phyloP scores from a whole-genome alignment of 2,329 filamentous ascomycete species.

The Xenoacremonium recifei region DNA sequence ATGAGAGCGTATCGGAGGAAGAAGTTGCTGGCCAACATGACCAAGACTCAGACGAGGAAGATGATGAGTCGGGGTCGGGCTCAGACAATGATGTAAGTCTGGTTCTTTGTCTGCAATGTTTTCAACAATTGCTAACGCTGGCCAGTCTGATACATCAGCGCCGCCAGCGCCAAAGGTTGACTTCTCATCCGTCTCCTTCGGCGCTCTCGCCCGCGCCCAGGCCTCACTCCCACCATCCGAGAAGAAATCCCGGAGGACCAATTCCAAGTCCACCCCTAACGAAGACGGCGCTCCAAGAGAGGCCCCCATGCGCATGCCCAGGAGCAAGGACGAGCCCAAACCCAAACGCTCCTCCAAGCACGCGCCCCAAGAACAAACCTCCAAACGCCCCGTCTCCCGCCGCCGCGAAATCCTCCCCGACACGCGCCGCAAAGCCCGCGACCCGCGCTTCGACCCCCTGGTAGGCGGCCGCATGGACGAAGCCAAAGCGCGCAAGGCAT shows the following conservation, averaged over 20 bases:
- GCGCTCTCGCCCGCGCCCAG: constrained; percentile 85
- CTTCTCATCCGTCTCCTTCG: constrained; percentile 72
- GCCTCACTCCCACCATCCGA: constrained; percentile 52
- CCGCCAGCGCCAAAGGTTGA: constrained; percentile 38
- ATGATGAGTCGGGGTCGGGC: constrained; percentile 23
- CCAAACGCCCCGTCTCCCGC: constrained; percentile 80
- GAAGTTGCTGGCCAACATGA: constrained; percentile 23
- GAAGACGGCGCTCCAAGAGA: constrained; percentile 27
- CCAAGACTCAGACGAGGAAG: constrained; percentile 28
- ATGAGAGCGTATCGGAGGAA: constrained; percentile 30
- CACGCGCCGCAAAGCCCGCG: constrained; percentile 62
- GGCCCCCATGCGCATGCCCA: constrained; percentile 34
- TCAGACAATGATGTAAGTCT: constrained; percentile 25
- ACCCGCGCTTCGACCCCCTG: constrained; percentile 83
- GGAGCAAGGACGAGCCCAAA: constrained; percentile 24
- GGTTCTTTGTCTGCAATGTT: neutral
- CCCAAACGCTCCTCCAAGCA: constrained; percentile 69
- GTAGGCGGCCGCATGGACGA: constrained; percentile 50
- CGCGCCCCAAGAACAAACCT: constrained; percentile 79
- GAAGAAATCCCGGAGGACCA: constrained; percentile 26
- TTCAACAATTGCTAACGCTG: constrained; percentile 11
- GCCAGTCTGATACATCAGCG: constrained; percentile 24
- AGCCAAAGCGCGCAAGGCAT: constrained; percentile 65
- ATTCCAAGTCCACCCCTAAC: constrained; percentile 28
- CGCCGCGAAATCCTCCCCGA: constrained; percentile 68